Base-by-base conservation (phyloP, 805 yeast genomes). In the Diddensiella santjacobensis region DNA sequence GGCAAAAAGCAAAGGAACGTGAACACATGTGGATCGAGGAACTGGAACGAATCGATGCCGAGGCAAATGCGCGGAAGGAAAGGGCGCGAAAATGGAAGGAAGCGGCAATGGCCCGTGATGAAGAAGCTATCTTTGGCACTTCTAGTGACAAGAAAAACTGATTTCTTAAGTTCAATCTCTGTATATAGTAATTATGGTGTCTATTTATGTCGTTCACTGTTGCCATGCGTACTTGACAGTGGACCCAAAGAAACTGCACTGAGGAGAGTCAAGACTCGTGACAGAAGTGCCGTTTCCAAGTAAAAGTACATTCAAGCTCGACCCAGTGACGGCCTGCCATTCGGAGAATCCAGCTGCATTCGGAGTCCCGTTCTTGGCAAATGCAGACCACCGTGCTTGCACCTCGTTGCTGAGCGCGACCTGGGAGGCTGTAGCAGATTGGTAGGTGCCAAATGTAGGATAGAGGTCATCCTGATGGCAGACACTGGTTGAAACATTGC, bases 11-110 rank as follows among this genome's bases (percentile, higher is more conserved):
- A 37, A 84, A 84, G 65, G 69, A 79, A 62, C 82, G 97, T 72
- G 96, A 90, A 63, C 73, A 71, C 59, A 63, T 90, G 56, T 90
- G 97, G 97, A 84, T 89, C 52, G 87, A 85, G 62, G 71, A 68
- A 53, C 74, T 89, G 60, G 97, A 89, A 63, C 78, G 96, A 70
- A 78, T 95, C 65, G 96, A 89, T 64, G 75, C 67, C 11, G 84
- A 81, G 49, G 79, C 82, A 49, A 81, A 84, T 62, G 79, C 74
- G 51, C 74, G 95, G 45, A 80, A 83, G 62, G 79, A 74, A 49
- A 74, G 95, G 59, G 86, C 90, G 3, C 30, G 15, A 17, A 40
- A 44, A 8, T 24, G 41, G 19, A 48, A 41, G 41, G 53, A 52
- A 22, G 31, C 31, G 13, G 31, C n/a, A n/a, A n/a, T n/a, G n/a